Evolutionary conservation across 228 moss, liverwort and hornwort genomes (phyloP), one percentile per base, ranked within the genome.

Genomic region (Sphagnum magellanicum): DNA sequence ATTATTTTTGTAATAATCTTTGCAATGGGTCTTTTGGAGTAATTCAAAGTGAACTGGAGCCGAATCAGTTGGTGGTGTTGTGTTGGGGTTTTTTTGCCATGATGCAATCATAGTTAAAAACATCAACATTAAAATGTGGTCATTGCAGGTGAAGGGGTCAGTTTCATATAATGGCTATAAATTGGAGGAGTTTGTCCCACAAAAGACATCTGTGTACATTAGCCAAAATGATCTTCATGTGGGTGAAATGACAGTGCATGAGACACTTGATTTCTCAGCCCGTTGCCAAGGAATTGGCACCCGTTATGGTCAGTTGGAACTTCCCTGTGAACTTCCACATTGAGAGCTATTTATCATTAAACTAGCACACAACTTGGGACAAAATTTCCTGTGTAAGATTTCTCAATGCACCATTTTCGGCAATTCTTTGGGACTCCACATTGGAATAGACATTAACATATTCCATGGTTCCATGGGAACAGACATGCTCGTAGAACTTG

Each of bases 401-500:
- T 55, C 55, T 8, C 55, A 8, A 1, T 8, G 8, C 55, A 55
- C 12, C 9, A 12, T 8, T 12, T 12, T 8, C 4, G 9, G 1
- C 1, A 55, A 55, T 1, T 12, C 4, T 55, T 55, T 8, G 8
- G 8, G 55, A 8, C 1, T 8, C 8, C 55, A 55, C 55, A 55
- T 8, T 8, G 12, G 0, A 55, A 55, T 55, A 55, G 8, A 55
- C 55, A 55, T 55, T 55, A 8, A 55, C 55, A 55, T 55, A 12
- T 8, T 55, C 53, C 9, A 55, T 55, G 55, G 55, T 55, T 12
- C 8, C 8, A 46, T 65, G 49, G 6, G 70, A 12, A 71, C 78
- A 88, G 88, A 85, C 61, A 82, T 85, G 82, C 84, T 88, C 47
- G 68, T 79, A n/a, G 95, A 96, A 74, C 84, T 96, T 1, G 70